phyloP scores from a whole-genome alignment of 1,284 basidiomycete species.

The Anthracocystis walkeri region DNA sequence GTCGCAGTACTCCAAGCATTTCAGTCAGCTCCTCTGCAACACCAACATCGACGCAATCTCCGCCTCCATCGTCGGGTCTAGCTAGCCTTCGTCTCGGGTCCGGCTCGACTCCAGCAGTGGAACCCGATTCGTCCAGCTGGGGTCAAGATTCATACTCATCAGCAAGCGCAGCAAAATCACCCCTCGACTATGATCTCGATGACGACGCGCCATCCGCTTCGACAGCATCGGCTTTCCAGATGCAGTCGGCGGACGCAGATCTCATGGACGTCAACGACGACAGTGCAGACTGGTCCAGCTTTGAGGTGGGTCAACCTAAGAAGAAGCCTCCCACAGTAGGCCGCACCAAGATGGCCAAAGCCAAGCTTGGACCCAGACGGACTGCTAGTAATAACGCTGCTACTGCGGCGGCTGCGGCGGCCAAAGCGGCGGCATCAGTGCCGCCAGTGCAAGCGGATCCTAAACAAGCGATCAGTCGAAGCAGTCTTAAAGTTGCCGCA shows the following conservation, averaged over 20 bases:
- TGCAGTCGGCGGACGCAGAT: conserved; percentile 22
- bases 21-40: conserved; percentile 18
- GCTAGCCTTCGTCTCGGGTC: conserved; percentile 45
- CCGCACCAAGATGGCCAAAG: conserved; percentile 36
- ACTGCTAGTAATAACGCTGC: conserved; percentile 28
- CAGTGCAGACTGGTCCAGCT: conserved; percentile 58
- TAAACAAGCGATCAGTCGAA: conserved; percentile 35
- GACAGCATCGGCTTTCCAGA: conserved; percentile 31
- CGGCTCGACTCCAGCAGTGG: conserved; percentile 7
- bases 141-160: conserved; percentile 9
- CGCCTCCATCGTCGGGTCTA: conserved; percentile 31
- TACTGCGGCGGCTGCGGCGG: conserved; percentile 19
- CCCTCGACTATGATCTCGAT: conserved; percentile 44
- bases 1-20: conserved; percentile 26
- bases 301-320: conserved; percentile 52
- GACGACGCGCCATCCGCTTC: conserved; percentile 34
- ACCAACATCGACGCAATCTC: conserved; percentile 17
- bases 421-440: not conserved
- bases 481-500: conserved; percentile 41
- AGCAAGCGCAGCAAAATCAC: conserved; percentile 18
- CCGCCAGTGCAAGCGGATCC: conserved; percentile 22
- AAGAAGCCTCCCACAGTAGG: conserved; percentile 32
- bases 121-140: conserved; percentile 12
- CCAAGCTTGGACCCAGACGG: conserved; percentile 37
- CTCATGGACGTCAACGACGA: conserved; percentile 64